Conservation (phyloP, 2,329 filamentous ascomycete genomes). For the Cladosporium colombiae region DNA sequence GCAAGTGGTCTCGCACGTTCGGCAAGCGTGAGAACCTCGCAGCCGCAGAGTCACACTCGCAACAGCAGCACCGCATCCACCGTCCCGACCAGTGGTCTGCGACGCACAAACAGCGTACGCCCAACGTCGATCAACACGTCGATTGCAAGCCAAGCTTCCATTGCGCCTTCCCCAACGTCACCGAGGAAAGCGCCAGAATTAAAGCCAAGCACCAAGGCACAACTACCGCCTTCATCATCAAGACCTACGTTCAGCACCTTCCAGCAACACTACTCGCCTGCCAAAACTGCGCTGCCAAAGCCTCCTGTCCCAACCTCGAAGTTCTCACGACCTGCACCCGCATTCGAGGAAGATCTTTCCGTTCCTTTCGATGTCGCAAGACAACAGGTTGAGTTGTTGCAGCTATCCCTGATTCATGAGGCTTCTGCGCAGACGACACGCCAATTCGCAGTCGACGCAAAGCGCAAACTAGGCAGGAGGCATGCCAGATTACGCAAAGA, state of each 20-base stretch:
- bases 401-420: slow-evolving; percentile 65
- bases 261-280: slow-evolving; percentile 68
- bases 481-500: slow-evolving; percentile 34
- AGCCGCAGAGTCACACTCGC: not conserved
- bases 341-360: slow-evolving; percentile 23
- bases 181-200: slow-evolving; percentile 12
- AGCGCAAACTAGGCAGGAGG: slow-evolving; percentile 33
- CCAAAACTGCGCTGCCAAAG: slow-evolving; percentile 62
- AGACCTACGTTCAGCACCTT: slow-evolving; percentile 62
- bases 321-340: slow-evolving; percentile 27
- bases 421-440: slow-evolving; percentile 48
- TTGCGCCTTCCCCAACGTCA: slow-evolving; percentile 13
- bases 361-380: slow-evolving; percentile 28
- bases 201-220: slow-evolving; percentile 23
- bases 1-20: slow-evolving; percentile 13
- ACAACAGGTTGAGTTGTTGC: slow-evolving; percentile 63
- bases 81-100: not conserved
- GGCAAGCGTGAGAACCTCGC: slow-evolving; percentile 10
- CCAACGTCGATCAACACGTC: slow-evolving; percentile 11
- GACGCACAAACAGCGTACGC: slow-evolving; percentile 17
- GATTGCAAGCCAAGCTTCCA: not conserved
- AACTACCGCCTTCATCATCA: slow-evolving; percentile 35
- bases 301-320: slow-evolving; percentile 48
- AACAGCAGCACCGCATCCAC: slow-evolving; percentile 1
- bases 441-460: slow-evolving; percentile 61